Evolutionary conservation across 176 grass and related monocot species (phyloP).

Genomic region (Lolium perenne): DNA sequence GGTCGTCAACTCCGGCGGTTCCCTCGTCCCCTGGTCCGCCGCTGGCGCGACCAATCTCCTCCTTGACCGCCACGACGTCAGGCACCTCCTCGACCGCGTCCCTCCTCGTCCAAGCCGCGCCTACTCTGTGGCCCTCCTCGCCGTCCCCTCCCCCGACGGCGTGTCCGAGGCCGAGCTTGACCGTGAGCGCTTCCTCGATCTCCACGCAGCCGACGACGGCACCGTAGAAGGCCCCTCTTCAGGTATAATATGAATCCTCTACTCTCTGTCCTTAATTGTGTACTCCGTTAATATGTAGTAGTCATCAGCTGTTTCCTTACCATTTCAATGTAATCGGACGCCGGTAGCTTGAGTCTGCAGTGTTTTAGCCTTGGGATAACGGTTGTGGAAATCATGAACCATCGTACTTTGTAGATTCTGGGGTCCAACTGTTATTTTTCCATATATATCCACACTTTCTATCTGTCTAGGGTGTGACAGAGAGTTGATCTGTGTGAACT

Average conservation of each 20-base stretch:
- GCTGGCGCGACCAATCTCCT: constrained; percentile 64
- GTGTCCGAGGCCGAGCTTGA: constrained; percentile 62
- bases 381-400: neutral
- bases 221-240: constrained; percentile 16
- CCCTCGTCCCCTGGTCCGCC: constrained; percentile 82
- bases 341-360: neutral
- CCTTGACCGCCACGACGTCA: constrained; percentile 90
- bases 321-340: neutral
- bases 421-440: neutral
- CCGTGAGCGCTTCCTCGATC: constrained; percentile 79
- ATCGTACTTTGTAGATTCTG: neutral
- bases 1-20: constrained; percentile 68
- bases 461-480: neutral
- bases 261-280: neutral
- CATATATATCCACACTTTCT: neutral
- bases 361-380: neutral
- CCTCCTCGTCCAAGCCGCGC: constrained; percentile 63
- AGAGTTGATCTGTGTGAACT: neutral
- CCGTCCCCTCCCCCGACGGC: constrained; percentile 39
- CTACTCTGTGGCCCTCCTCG: constrained; percentile 38
- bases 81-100: constrained; percentile 93
- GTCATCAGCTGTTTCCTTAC: neutral
- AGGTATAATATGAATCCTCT: constrained; percentile 31
- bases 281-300: neutral
- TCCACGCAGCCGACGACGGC: constrained; percentile 40